Percentiles rank a stretch among this genome's conserved stretches.
phyloP scores from a whole-genome alignment of 371 early-diverging fungal genomes.

The Rhizomucor pusillus region DNA sequence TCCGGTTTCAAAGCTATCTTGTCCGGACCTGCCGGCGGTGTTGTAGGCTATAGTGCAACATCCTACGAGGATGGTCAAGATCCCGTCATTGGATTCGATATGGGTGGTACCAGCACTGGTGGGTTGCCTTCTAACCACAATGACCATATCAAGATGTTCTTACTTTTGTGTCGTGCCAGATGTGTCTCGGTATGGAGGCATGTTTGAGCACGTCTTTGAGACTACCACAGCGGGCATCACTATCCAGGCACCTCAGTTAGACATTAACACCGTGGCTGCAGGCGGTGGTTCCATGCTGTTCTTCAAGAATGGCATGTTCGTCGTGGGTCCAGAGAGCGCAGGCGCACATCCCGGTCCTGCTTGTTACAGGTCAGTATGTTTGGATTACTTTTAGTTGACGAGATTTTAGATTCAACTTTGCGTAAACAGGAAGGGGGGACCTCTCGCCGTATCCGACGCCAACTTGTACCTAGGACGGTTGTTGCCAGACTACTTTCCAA shows the following conservation, averaged over 20 bases:
- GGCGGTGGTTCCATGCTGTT: slow-evolving; percentile 95
- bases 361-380: slow-evolving; percentile 63
- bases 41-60: slow-evolving; percentile 90
- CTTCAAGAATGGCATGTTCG: slow-evolving; percentile 92
- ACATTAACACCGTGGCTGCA: slow-evolving; percentile 94
- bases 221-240: slow-evolving; percentile 93
- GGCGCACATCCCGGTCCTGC: slow-evolving; percentile 96
- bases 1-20: slow-evolving; percentile 89
- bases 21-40: slow-evolving; percentile 96
- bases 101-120: slow-evolving; percentile 93
- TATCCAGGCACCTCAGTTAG: slow-evolving; percentile 93
- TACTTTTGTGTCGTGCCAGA: slow-evolving; percentile 39
- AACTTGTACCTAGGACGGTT: slow-evolving; percentile 89
- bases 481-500: slow-evolving; percentile 87
- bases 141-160: neutral
- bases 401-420: neutral
- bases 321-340: slow-evolving; percentile 94
- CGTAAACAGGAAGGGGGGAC: slow-evolving; percentile 86
- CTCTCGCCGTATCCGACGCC: slow-evolving; percentile 91
- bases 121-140: neutral
- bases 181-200: slow-evolving; percentile 90
- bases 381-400: neutral
- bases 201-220: slow-evolving; percentile 92
- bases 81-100: slow-evolving; percentile 94
- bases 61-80: slow-evolving; percentile 56